phyloP scores from a whole-genome alignment of 441 rosid species.

The Isatis lusitanica region DNA sequence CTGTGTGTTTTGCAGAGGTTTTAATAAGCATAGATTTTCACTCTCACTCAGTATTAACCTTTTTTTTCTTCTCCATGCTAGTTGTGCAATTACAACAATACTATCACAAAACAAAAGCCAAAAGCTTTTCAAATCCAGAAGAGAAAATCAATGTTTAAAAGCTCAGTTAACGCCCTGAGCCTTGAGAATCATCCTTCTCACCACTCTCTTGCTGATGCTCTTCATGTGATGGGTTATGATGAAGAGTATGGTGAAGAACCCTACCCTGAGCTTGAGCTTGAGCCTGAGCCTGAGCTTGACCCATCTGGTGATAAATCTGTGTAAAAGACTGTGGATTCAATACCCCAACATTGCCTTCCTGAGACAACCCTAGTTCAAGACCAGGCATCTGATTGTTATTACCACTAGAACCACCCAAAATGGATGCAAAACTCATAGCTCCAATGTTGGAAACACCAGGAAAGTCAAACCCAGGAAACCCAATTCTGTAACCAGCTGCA shows the following conservation, averaged over 20 bases:
- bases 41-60: slow-evolving; percentile 26
- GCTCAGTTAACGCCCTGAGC: slow-evolving; percentile 54
- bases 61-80: slow-evolving; percentile 38
- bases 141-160: background rate
- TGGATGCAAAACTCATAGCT: slow-evolving; percentile 74
- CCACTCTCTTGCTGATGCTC: slow-evolving; percentile 55
- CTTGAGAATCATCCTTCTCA: slow-evolving; percentile 79
- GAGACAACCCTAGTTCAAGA: slow-evolving; percentile 90
- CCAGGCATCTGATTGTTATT: slow-evolving; percentile 72
- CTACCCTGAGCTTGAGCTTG: slow-evolving; percentile 50
- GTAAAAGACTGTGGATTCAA: slow-evolving; percentile 68
- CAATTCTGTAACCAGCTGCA: slow-evolving; percentile 63
- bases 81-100: slow-evolving; percentile 47
- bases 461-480: slow-evolving; percentile 79
- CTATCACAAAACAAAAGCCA: slow-evolving; percentile 36
- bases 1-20: slow-evolving; percentile 39
- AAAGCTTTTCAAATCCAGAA: slow-evolving; percentile 43
- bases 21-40: slow-evolving; percentile 29
- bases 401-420: slow-evolving; percentile 58
- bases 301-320: slow-evolving; percentile 94
- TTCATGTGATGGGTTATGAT: slow-evolving; percentile 40
- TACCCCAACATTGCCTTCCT: slow-evolving; percentile 87
- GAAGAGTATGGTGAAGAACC: slow-evolving; percentile 58
- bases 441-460: slow-evolving; percentile 55
- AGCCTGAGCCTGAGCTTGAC: slow-evolving; percentile 47